Evolutionary conservation across 176 grass and related monocot species (phyloP), one percentile per base, ranked within the genome.

Genomic region (Poa annua): DNA sequence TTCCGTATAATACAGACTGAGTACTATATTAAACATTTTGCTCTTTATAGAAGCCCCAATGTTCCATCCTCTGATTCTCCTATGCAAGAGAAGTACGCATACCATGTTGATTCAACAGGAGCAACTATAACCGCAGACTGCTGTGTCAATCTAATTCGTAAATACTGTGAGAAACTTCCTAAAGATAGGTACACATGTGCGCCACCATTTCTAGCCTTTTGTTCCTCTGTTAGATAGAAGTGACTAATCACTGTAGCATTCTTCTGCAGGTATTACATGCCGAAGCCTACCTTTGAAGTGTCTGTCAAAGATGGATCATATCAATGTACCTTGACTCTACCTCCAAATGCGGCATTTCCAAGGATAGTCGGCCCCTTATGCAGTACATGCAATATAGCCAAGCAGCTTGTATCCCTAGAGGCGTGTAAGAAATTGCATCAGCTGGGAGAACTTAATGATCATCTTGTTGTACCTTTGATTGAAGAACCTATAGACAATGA

Each of bases 401-500:
- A 92, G 82, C 90, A 93, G 72, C 90, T 94, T 91, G 90, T 81
- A 81, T 98, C 88, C 80, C 66, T 98, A 35, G 92, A 98, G 64
- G 92, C 95, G 45, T 98, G 92, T 78, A 98, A 93, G 92, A 98
- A 91, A 83, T 26, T 98, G 66, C 92, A 98, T 88, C 70, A 94
- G 62, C 85, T 93, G 65, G 85, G 92, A 75, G 90, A 84, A 88
- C 88, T 98, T 33, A 73, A 86, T 62, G 90, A 98, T 85, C 83
- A 89, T 85, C 90, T 94, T 44, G 70, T 87, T 50, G 70, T 87
- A 62, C 90, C 92, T 20, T 80, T 88, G 50, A 77, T 82, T 78
- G 88, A 92, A 77, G 90, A 91, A 25, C 57, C 45, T 71, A 83
- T 79, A 44, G 53, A 84, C 64, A 72, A 72, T 64, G 83, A 42